These are phyloP conservation scores for Lenwebbia sp. DNA, from an alignment of 345 rosid species.

Conservation along the genomic window DNA sequence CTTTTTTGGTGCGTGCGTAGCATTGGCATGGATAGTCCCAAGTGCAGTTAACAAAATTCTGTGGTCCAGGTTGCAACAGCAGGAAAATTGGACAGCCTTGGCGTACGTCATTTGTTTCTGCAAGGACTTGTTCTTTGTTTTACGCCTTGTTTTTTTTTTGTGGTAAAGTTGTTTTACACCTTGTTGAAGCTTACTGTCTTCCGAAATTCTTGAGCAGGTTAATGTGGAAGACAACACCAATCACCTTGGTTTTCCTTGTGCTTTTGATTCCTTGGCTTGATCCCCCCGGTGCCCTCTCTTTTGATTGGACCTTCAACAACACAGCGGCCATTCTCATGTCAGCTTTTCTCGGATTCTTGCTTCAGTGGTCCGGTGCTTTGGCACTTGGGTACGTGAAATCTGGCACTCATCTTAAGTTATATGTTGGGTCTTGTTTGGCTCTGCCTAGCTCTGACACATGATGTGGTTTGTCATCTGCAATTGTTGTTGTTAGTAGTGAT, in stretches of 20 bases:
- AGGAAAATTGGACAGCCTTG: slow-evolving; percentile 87
- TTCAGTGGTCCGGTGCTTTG: slow-evolving; percentile 97
- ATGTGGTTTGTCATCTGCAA: not conserved
- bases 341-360: slow-evolving; percentile 86
- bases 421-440: not conserved
- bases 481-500: not conserved
- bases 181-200: not conserved
- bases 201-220: slow-evolving; percentile 38
- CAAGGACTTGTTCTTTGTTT: not conserved
- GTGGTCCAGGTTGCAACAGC: slow-evolving; percentile 89
- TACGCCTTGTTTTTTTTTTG: not conserved
- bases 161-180: not conserved
- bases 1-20: slow-evolving; percentile 82
- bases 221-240: slow-evolving; percentile 98
- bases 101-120: slow-evolving; percentile 44
- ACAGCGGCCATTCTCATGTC: slow-evolving; percentile 56
- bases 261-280: slow-evolving; percentile 83
- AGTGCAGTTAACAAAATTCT: slow-evolving; percentile 92
- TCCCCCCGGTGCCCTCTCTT: slow-evolving; percentile 77
- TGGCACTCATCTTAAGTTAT: not conserved
- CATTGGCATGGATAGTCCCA: slow-evolving; percentile 91
- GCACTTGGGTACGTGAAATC: slow-evolving; percentile 75
- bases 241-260: slow-evolving; percentile 74
- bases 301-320: slow-evolving; percentile 52
- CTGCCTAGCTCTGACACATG: not conserved